phyloP scores from a whole-genome alignment of 805 yeast genomes.

The Komagataella pseudopastoris region DNA sequence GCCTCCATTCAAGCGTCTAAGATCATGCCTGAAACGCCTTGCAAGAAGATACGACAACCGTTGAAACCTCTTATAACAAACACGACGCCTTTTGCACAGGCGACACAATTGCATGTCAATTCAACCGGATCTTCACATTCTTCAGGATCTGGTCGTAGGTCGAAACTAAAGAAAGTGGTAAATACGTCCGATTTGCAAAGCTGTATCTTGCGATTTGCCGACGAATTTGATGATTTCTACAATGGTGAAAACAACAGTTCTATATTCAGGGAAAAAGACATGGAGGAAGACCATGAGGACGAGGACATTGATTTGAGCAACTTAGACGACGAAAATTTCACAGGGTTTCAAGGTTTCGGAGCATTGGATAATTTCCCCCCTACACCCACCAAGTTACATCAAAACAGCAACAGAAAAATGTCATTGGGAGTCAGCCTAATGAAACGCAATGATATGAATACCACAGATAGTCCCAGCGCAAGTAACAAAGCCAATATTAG shows the following conservation, averaged over 20 bases:
- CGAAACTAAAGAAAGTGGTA: conserved; percentile 7
- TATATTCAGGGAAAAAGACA: conserved; percentile 13
- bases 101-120: background rate
- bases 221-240: conserved; percentile 25
- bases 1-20: conserved; percentile 7
- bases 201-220: conserved; percentile 23
- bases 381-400: conserved; percentile 24
- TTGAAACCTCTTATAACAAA: background rate
- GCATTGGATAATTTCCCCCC: conserved; percentile 20
- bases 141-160: background rate
- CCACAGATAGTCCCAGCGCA: background rate
- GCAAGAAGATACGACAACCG: conserved; percentile 24
- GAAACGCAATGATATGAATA: background rate
- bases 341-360: conserved; percentile 11
- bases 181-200: conserved; percentile 27
- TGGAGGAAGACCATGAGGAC: conserved; percentile 5
- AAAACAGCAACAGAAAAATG: background rate
- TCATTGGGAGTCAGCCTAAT: background rate
- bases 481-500: background rate
- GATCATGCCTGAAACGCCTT: conserved; percentile 51
- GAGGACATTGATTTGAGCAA: conserved; percentile 14
- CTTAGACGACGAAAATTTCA: conserved; percentile 14
- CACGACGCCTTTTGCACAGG: conserved; percentile 9
- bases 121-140: background rate
- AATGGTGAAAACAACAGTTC: conserved; percentile 14